Conservation (phyloP, 2,329 filamentous ascomycete species). For the Alternaria viburni region DNA sequence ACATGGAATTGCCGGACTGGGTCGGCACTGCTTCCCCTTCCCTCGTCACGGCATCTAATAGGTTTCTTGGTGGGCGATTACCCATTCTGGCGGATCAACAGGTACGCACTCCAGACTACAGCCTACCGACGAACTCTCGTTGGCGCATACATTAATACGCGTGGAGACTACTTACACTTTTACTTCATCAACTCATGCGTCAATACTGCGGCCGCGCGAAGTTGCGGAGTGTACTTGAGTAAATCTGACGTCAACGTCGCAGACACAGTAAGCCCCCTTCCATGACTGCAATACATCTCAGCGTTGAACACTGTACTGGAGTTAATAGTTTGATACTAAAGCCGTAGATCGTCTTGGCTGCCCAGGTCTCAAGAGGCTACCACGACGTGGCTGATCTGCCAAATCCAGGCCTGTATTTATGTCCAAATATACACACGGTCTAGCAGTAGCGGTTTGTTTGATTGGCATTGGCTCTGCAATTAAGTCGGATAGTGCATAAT, state of each 20-base stretch:
- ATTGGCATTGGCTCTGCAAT: background rate
- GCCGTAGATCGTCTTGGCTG: background rate
- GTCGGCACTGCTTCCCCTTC: constrained; percentile 1
- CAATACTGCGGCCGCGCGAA: no score
- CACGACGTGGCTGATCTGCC: background rate
- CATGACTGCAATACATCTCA: background rate
- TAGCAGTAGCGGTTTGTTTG: background rate
- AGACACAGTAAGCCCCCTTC: no score
- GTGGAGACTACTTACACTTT: background rate
- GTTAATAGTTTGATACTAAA: background rate
- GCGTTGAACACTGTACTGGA: background rate
- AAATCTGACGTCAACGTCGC: no score
- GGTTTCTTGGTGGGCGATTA: background rate
- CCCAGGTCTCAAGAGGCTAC: background rate
- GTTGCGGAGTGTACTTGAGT: no score
- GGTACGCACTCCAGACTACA: background rate
- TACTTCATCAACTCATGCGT: no score
- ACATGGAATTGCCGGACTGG: background rate
- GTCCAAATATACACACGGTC: background rate
- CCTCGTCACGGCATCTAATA: background rate
- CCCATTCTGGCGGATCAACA: background rate
- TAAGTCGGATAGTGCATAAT: background rate
- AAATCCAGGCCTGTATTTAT: background rate
- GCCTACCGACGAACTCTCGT: background rate
- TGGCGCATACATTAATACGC: background rate